phyloP scores from a whole-genome alignment of 176 grass and related monocot species.

The Phyllostachys edulis region DNA sequence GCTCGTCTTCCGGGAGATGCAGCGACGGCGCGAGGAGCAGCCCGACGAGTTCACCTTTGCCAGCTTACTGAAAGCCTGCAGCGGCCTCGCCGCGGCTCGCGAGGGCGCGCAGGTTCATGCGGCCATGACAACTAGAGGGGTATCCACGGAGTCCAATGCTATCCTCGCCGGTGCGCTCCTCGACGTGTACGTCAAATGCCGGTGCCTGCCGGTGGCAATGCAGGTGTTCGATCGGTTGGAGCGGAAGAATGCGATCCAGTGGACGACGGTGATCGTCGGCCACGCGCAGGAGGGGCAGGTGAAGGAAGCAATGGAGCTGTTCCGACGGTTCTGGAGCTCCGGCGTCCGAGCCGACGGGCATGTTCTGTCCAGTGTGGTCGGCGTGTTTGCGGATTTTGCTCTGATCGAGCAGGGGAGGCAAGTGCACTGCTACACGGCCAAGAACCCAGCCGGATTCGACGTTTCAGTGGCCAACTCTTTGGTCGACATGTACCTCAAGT shows the following conservation, averaged over 20 bases:
- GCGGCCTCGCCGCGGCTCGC: constrained; percentile 7
- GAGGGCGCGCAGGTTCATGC: constrained; percentile 43
- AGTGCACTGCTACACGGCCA: constrained; percentile 34
- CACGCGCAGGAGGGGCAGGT: constrained; percentile 45
- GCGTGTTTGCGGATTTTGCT: constrained; percentile 41
- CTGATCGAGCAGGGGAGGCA: constrained; percentile 54
- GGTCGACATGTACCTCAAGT: constrained; percentile 54
- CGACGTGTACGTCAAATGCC: constrained; percentile 46
- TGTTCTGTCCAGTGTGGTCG: constrained; percentile 25
- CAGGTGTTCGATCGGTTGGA: constrained; percentile 37
- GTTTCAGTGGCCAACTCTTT: constrained; percentile 42
- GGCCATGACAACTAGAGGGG: neutral
- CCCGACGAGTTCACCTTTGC: constrained; percentile 46
- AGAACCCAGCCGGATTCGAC: constrained; percentile 21
- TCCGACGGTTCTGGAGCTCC: constrained; percentile 44
- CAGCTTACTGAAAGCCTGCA: constrained; percentile 51
- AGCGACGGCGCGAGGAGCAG: neutral
- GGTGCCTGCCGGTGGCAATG: constrained; percentile 30
- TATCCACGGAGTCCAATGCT: neutral
- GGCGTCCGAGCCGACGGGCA: constrained; percentile 33
- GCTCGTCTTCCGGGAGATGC: constrained; percentile 43
- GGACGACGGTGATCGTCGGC: neutral
- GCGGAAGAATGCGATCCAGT: constrained; percentile 47
- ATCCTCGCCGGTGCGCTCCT: constrained; percentile 47
- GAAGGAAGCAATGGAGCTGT: constrained; percentile 28